Evolutionary conservation across 1,139 yeast species (phyloP), one percentile per base, ranked within the genome.

Genomic region (Yarrowia galli): DNA sequence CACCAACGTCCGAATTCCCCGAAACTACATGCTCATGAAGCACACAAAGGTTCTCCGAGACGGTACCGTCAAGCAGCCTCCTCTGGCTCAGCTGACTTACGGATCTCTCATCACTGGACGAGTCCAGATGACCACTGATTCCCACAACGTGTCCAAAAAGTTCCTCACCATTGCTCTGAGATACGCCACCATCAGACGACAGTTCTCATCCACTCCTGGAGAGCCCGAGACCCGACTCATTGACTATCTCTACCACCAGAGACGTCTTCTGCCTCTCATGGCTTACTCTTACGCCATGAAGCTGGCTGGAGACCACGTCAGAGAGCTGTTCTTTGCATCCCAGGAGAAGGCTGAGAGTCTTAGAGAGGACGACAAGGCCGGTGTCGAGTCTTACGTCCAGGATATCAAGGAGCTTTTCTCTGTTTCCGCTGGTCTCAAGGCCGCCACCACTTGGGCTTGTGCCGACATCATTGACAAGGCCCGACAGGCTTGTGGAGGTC

Each of bases 401-500:
- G 87, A 84, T 68, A 84, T 91, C 79, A 92, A 92, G 79, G 87
- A 90, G 67, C 81, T 92, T 72, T 92, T 92, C 78, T 88, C 91
- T 48, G 89, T 90, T 70, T 90, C 97, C 49, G 98, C 97, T 46
- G 89, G 97, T 63, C 84, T 92, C 77, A 92, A 92, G 79, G 92
- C 97, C 1, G 88, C 96, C 61, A 87, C 89, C 73, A 92, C 98
- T 45, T 92, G 98, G 98, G 83, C 88, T 65, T 86, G 91, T 56
- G 87, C 92, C 66, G 85, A 85, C 69, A 82, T 89, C 73, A 92
- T 92, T 75, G 97, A 91, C 75, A 92, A 92, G 80, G 85, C 92
- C 71, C 87, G 98, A 80, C 98, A 92, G 81, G 85, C 97, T 15
- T 92, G 97, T 80, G 98, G 98, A 79, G 98, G 98, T 65, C 97